Evolutionary conservation across 2,329 filamentous ascomycete species (phyloP), one percentile per base, ranked within the genome.

Genomic region (Huntiella abstrusa): DNA sequence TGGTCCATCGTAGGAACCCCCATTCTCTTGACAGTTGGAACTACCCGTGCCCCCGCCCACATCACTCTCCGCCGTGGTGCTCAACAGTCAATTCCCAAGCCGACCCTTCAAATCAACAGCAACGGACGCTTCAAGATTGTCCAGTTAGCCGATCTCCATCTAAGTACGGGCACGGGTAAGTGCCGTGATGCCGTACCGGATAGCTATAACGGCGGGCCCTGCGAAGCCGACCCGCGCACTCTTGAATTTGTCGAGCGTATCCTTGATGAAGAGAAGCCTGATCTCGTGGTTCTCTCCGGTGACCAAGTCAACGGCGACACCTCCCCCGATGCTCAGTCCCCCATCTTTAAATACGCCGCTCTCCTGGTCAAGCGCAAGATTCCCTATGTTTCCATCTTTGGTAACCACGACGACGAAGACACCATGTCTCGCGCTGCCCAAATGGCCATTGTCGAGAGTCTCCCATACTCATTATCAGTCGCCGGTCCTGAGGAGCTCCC

Each of bases 91-190:
- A 35, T 40, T 12, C 71, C 77, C 55, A 86, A 80, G 59, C 81
- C 83, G 1, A 66, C 75, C 35, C 83, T 80, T 8, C 75, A 83
- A 49, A 84, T 98, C 52, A 73, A 75, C 38, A 85, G 92, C 51
- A 85, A 91, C 58, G 91, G 88, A 28, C 85, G 81, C 55, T 96
- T 96, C 67, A 96, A 96, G 67, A 94, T 98, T 53, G 77, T 98
- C 71, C 91, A 98, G 62, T 69, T 93, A 47, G 82, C 86, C n/a
- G 91, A 98, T 64, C 65, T 96, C 51, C 91, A 98, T 61, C 65
- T 98, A 47, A 88, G 85, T 57, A 98, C 91, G 2, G 91, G 88
- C 7, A 70, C 87, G 4, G 91, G 91, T 7, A 63, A 64, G 39
- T 98, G 91, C 58, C 77, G 91, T 53, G 86, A 98, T 54, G 75